A percentile compares a stretch with the other conserved stretches of the same genome.
Evolutionary conservation across 768 basidiomycete genomes (phyloP).

Genomic region (Tubosaeta sp.): DNA sequence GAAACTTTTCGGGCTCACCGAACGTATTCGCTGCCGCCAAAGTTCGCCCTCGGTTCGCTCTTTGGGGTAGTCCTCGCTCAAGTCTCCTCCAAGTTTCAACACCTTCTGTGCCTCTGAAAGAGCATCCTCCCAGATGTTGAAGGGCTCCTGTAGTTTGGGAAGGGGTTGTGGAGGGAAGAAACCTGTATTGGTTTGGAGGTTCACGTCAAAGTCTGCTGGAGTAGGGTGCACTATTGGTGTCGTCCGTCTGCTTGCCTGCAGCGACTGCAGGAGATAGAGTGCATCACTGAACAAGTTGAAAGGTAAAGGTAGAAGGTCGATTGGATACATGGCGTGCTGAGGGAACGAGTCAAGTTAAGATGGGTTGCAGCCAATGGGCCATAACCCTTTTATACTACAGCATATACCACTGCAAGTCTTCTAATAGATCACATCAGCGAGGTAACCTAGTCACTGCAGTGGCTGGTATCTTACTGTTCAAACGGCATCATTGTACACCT

Average conservation of each 20-base stretch:
- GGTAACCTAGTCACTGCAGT: slow-evolving; percentile 33
- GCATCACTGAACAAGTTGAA: slow-evolving; percentile 47
- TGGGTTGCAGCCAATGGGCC: neutral
- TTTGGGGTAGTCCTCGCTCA: slow-evolving; percentile 40
- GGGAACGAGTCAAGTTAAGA: slow-evolving; percentile 7
- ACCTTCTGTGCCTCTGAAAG: slow-evolving; percentile 49
- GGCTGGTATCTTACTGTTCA: slow-evolving; percentile 26
- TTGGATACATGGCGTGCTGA: slow-evolving; percentile 21
- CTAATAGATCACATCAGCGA: slow-evolving; percentile 27
- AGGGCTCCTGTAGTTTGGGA: slow-evolving; percentile 49
- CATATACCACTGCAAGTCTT: slow-evolving; percentile 26
- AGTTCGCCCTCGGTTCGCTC: slow-evolving; percentile 53
- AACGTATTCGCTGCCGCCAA: slow-evolving; percentile 64
- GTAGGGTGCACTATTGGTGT: slow-evolving; percentile 31
- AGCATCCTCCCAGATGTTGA: slow-evolving; percentile 67
- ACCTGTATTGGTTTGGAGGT: slow-evolving; percentile 52
- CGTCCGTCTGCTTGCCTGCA: slow-evolving; percentile 32
- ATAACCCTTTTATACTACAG: slow-evolving; percentile 29
- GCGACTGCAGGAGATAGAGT: slow-evolving; percentile 43
- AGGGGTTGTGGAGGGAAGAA: slow-evolving; percentile 77
- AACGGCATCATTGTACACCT: slow-evolving; percentile 27
- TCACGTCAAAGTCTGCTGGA: slow-evolving; percentile 50
- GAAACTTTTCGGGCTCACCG: slow-evolving; percentile 43
- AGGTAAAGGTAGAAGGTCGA: slow-evolving; percentile 50
- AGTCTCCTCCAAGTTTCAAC: slow-evolving; percentile 57